Base-by-base conservation (phyloP, 768 basidiomycete species). In the Suillus variegatus region DNA sequence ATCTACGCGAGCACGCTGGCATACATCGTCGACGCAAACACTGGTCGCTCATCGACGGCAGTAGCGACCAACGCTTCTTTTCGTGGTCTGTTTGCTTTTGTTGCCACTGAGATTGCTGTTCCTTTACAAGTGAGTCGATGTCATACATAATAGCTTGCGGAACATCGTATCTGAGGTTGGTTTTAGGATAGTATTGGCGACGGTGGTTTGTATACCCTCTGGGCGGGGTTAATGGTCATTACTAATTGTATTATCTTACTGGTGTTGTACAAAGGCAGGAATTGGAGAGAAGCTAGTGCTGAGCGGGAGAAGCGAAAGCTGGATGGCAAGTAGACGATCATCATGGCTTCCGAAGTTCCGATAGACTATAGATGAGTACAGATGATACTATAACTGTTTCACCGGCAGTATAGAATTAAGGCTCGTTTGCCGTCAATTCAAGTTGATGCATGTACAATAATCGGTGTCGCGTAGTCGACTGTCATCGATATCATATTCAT, bases 11-110 rank as follows among this genome's bases (percentile, higher is more conserved):
- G 85, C 46, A 88, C 89, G 1, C 80, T 97, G 25, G 90, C 93
- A 0, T 95, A 94, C 72, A 84, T 95, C 52, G 92, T 95, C 20
- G 94, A 97, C 69, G 87, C 93, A 8, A 96, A 96, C 72, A 78
- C 81, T 6, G 95, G 95, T 8, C 85, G 91, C 9, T 92, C 92
- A 1, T 90, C 92, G 1, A 86, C 86, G 3, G 92, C 91, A 0
- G 85, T 87, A 13, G 93, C 94, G 0, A 77, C 81, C 46, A 96
- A 96, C 72, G 91, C 89, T 62, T 84, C 83, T 41, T 91, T 89
- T 72, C 84, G 94, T 51, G 93, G 94, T 0, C 47, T 82, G 2
- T 76, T 83, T 18, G 93, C 89, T 9, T 91, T 91, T 73, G 72
- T 90, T 12, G 87, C 87, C 1, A 85, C 86, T 1, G 92, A 95